Percentiles rank a stretch among this genome's conserved stretches.
Conservation (phyloP, 2,329 filamentous ascomycete genomes). For the Cladophialophora immunda region DNA sequence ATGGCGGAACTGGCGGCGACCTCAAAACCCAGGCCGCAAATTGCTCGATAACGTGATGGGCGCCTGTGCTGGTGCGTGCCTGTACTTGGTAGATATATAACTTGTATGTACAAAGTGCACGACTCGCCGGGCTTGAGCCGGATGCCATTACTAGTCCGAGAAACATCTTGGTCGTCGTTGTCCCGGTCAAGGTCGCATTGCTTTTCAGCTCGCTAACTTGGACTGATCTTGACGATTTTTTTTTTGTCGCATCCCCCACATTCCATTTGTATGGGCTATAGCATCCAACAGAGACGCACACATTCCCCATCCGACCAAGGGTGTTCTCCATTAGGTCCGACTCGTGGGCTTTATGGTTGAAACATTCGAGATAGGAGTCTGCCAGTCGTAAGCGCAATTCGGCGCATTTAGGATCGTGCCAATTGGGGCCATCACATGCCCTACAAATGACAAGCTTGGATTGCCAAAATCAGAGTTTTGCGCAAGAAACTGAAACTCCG, state of each 20-base stretch:
- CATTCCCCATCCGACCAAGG: background rate
- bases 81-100: slow-evolving; percentile 13
- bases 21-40: slow-evolving; percentile 29
- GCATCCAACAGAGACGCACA: background rate
- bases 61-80: slow-evolving; percentile 13
- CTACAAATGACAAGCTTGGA: slow-evolving; percentile 18
- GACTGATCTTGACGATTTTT: slow-evolving; percentile 23
- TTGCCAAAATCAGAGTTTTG: slow-evolving; percentile 27
- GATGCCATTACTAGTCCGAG: slow-evolving; percentile 25
- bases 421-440: slow-evolving; percentile 23
- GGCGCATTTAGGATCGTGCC: slow-evolving; percentile 12
- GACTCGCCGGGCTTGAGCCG: slow-evolving; percentile 14
- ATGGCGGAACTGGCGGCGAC: slow-evolving; percentile 15
- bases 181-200: slow-evolving; percentile 17
- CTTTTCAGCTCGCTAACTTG: slow-evolving; percentile 4
- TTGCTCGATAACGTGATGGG: slow-evolving; percentile 26
- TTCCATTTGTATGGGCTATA: slow-evolving; percentile 17
- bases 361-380: slow-evolving; percentile 15
- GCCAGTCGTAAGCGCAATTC: slow-evolving; percentile 18
- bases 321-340: slow-evolving; percentile 2
- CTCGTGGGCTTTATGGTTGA: slow-evolving; percentile 1
- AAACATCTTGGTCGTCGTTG: slow-evolving; percentile 9
- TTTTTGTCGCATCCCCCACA: slow-evolving; percentile 23
- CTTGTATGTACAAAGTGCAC: slow-evolving; percentile 3
- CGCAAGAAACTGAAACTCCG: slow-evolving; percentile 26